A percentile compares a stretch with the other conserved stretches of the same genome.
Evolutionary conservation across 164 flowering plant genomes (phyloP).

Genomic region (Magnolia sinica): DNA sequence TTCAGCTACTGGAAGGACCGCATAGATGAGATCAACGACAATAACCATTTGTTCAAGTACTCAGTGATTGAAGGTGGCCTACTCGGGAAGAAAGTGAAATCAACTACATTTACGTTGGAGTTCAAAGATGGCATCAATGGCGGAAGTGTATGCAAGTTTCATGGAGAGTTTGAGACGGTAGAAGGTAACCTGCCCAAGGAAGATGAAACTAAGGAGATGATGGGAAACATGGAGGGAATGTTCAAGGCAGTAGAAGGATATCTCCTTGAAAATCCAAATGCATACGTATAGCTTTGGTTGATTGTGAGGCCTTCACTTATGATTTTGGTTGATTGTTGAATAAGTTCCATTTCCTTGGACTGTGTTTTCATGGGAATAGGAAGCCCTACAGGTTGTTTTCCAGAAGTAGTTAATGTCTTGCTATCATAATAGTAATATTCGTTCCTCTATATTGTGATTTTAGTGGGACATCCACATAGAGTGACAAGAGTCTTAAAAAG

Average conservation of each 20-base stretch:
- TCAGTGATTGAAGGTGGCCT: conserved; percentile 9
- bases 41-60: not conserved
- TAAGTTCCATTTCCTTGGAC: no score
- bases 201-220: conserved; percentile 1
- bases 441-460: no score
- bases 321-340: not conserved
- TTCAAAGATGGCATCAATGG: conserved; percentile 3
- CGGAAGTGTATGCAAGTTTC: not conserved
- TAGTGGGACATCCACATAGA: no score
- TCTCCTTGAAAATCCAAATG: conserved; percentile 2
- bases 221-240: not conserved
- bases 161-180: not conserved
- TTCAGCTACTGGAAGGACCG: conserved; percentile 4
- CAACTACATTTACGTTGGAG: not conserved
- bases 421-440: no score
- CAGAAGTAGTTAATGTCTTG: no score
- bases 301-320: not conserved
- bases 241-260: conserved; percentile 2
- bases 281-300: not conserved
- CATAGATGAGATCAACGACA: conserved; percentile 1
- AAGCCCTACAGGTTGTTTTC: no score
- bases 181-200: not conserved
- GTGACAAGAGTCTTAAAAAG: no score
- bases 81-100: conserved; percentile 4
- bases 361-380: no score